phyloP scores from a whole-genome alignment of 345 rosid species.

The Corchorus capsularis region DNA sequence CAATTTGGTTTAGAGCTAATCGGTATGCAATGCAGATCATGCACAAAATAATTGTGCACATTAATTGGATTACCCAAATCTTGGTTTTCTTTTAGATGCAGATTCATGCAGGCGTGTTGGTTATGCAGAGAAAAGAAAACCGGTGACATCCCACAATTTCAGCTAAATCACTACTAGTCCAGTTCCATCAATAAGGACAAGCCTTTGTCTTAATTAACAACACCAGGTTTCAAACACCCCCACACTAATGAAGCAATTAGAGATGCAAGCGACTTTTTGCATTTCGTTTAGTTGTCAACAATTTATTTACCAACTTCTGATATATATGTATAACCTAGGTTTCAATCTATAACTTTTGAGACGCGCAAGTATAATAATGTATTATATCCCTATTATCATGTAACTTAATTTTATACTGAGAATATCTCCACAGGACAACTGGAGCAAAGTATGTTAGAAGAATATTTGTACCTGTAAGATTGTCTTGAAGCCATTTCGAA shows the following conservation, averaged over 20 bases:
- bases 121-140: constrained; percentile 11
- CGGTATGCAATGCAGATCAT: neutral
- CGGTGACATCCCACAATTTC: neutral
- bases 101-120: neutral
- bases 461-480: constrained; percentile 68
- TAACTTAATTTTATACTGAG: neutral
- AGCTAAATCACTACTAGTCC: neutral
- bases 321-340: neutral
- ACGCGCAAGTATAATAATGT: neutral
- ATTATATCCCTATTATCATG: neutral
- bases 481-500: constrained; percentile 99
- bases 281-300: neutral
- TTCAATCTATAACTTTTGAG: neutral
- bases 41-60: neutral
- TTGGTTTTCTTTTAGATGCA: neutral
- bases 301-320: neutral
- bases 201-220: neutral
- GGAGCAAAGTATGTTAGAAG: neutral
- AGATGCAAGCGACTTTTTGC: neutral
- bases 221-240: neutral
- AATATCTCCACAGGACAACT: neutral
- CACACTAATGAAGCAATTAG: neutral
- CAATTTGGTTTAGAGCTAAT: neutral
- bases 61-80: neutral
- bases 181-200: neutral